Base-by-base conservation (phyloP, 495 filamentous ascomycete species). In the Aspergillus conjunctus region DNA sequence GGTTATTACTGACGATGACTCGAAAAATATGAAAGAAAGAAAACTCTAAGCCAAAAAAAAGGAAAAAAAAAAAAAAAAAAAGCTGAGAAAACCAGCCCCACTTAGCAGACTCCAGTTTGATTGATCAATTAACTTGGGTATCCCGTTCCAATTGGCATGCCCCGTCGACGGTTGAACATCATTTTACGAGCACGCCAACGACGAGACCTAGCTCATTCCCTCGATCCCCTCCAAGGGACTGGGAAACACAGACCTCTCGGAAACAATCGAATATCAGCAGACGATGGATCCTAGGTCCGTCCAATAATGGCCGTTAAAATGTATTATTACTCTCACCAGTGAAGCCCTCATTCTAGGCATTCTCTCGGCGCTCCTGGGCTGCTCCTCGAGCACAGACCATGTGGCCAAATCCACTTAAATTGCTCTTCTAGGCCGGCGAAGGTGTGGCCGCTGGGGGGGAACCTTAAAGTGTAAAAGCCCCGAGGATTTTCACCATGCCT, bases 401-500 rank as follows among this genome's bases (percentile, higher is more conserved):
- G 56, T 59, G 49, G 56, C 34, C 49, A 59, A 37, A 58, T 44
- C 50, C 48, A 53, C 57, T 48, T 14, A 14, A 21, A 48, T 18
- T 18, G 21, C 7, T 48, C 20, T 20, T 48, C 44, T 48, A 26
- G 15, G 34, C 17, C 45, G 20, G 20, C 33, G 50, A 46, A 51
- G 45, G 56, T 26, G 45, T 56, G 58, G 51, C 50, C 51, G 50
- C 51, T 21, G 52, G 52, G 43, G 46, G 46, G 53, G 59, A 61
- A 53, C 52, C 54, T 61, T 51, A 56, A 56, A 50, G 33, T 56
- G 52, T 51, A 56, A 61, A 61, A 51, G 53, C 45, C 26, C 53
- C 59, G 59, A 61, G 37, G 52, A 61, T 61, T 61, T 61, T 61
- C 59, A 54, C 59, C 52, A 61, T 56, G 59, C 21, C 17, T 61